Evolutionary conservation across 2,329 filamentous ascomycete species (phyloP), one percentile per base, ranked within the genome.

Genomic region (Colletotrichum ledebouriae): DNA sequence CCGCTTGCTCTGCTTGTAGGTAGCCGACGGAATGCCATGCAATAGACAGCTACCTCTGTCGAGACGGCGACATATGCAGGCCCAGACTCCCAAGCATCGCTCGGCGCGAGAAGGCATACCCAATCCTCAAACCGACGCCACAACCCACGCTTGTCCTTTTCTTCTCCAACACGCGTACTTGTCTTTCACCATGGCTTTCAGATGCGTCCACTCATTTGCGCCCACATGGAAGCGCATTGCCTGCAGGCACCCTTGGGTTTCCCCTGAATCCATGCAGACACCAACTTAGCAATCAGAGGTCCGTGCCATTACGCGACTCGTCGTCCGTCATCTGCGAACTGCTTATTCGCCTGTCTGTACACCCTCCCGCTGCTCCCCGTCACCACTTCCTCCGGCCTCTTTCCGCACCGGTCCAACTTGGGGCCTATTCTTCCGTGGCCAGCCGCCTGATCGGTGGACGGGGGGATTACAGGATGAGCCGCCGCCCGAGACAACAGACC

Each of bases 261-360:
- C 64, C 60, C 64, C 64, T 67, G 64, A 59, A 22, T 41, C 39
- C 37, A 25, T 64, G 59, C 65, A 65, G 60, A 64, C 55, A 49
- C 60, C 65, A 58, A 41, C 53, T 64, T 64, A 41, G 60, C 60
- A 59, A 39, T 39, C 15, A 53, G 60, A 49, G 60, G 53, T 17
- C 60, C 53, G 52, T 67, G 53, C 59, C 9, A 59, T 29, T 25
- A n/a, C 60, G 53, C 59, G 53, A 64, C 53, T 58, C 42, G 60
- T 20, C 53, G 13, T 15, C 52, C 52, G 17, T 50, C 12, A 42
- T 20, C 25, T 49, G 10, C 47, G 42, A 12, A n/a, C 47, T 42
- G 44, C 39, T 47, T 20, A 67, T 64, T 67, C 64, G 64, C 33
- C 12, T 34, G 44, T 22, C 44, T 50, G 22, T n/a, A 58, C 59